These are phyloP conservation scores for Penicillium thymicola DNA, from an alignment of 2,329 filamentous ascomycete species.

Conservation along the genomic window DNA sequence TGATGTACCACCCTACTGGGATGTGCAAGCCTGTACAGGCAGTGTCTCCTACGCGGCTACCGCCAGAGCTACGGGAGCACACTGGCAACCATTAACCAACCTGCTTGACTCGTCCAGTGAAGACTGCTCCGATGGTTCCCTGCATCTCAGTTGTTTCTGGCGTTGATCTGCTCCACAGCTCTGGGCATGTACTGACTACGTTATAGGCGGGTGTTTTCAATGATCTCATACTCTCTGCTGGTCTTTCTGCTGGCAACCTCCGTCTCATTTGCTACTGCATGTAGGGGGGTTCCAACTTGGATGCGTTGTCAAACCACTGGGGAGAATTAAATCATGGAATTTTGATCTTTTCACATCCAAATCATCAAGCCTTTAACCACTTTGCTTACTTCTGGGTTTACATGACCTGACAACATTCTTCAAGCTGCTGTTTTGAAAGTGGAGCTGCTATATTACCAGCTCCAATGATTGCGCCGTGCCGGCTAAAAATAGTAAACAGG, in stretches of 20 bases:
- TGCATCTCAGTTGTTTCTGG: background rate
- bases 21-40: background rate
- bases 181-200: background rate
- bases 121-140: constrained; percentile 10
- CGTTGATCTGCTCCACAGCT: background rate
- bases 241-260: background rate
- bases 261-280: background rate
- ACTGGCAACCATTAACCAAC: background rate
- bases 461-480: background rate
- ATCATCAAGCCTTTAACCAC: background rate
- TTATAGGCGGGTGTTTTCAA: background rate
- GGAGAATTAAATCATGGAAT: background rate
- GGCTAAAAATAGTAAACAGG: constrained; percentile 8
- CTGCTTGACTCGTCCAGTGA: constrained; percentile 11
- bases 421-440: background rate
- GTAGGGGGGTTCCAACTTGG: background rate
- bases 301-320: background rate
- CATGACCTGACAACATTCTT: constrained; percentile 7
- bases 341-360: background rate
- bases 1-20: background rate
- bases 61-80: background rate
- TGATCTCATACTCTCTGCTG: background rate
- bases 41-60: background rate
- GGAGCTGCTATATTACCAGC: background rate
- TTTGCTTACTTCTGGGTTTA: constrained; percentile 1